Conservation (phyloP, 1,139 yeast genomes). For the Geotrichum restrictum region DNA sequence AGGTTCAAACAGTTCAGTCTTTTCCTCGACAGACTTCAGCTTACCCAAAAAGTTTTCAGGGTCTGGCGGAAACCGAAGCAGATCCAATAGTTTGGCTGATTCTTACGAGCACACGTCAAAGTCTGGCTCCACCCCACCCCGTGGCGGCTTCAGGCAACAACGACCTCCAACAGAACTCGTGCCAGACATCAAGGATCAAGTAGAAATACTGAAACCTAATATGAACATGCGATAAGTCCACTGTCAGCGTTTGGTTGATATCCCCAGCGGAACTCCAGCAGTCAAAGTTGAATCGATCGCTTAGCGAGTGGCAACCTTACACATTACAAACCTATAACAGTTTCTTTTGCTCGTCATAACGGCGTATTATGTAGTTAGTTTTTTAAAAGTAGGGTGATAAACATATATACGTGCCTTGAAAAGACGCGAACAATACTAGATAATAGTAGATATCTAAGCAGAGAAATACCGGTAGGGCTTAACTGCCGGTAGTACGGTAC, state of each 20-base stretch:
- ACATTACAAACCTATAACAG: no score
- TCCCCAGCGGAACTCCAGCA: no score
- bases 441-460: no score
- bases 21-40: conserved; percentile 34
- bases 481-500: no score
- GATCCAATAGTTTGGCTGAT: conserved; percentile 7
- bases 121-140: background rate
- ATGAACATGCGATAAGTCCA: conserved; percentile 29
- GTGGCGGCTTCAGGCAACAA: conserved; percentile 7
- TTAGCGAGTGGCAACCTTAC: no score
- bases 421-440: no score
- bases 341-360: no score
- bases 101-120: background rate
- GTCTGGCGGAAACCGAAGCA: conserved; percentile 8
- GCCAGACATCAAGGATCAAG: conserved; percentile 29
- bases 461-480: no score
- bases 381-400: no score
- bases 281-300: no score
- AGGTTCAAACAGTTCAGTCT: conserved; percentile 32
- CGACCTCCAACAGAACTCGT: conserved; percentile 27
- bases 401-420: no score
- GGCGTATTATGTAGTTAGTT: no score
- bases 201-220: conserved; percentile 30
- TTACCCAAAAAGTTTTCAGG: conserved; percentile 34
- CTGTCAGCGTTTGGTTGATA: background rate